Evolutionary conservation across 257 asterid species (phyloP).

Genomic region (Solanum etuberosum): DNA sequence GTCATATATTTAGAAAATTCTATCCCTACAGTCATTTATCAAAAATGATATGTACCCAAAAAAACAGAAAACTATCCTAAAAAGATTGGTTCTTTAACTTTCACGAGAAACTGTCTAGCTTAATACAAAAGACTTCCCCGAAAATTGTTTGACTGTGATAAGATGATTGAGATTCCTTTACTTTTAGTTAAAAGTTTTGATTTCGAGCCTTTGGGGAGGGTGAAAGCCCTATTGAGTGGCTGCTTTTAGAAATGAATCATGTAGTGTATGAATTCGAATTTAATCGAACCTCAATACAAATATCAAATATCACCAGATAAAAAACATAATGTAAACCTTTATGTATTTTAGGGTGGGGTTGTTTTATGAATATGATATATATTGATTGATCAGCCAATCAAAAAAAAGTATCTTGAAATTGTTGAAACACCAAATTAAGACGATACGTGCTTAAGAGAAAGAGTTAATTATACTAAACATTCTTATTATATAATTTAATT

Average conservation of each 20-base stretch:
- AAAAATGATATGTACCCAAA: neutral
- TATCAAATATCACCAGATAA: neutral
- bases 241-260: neutral
- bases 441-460: neutral
- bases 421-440: neutral
- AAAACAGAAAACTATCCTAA: neutral
- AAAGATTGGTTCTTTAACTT: neutral
- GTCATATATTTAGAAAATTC: neutral
- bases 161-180: neutral
- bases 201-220: neutral
- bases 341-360: neutral
- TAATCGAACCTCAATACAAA: neutral
- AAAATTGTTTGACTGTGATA: neutral
- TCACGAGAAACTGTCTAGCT: neutral
- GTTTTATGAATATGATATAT: neutral
- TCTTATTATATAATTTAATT: neutral
- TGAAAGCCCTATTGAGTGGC: neutral
- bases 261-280: neutral
- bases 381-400: neutral
- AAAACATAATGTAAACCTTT: neutral
- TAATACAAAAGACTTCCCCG: neutral
- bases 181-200: neutral
- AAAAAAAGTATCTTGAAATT: neutral
- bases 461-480: neutral
- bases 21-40: neutral